A percentile compares a stretch with the other conserved stretches of the same genome.
Evolutionary conservation across 2,329 filamentous ascomycete species (phyloP).

Genomic region (Ceratocystis alfenasii): DNA sequence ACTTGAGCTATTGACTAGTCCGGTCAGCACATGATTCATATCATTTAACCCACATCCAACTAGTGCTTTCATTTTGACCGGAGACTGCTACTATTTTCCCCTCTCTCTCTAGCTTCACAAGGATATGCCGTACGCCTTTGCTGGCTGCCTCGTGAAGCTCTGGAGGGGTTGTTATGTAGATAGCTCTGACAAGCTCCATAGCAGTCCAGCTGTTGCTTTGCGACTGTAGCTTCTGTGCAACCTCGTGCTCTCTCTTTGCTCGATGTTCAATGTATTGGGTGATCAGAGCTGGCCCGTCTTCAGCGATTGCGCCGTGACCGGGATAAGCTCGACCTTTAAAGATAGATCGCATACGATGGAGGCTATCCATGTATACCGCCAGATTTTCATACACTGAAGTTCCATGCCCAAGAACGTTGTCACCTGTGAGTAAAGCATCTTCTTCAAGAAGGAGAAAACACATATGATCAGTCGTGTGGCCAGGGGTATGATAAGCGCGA

Average conservation of each 20-base stretch:
- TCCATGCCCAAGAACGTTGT: slow-evolving; percentile 79
- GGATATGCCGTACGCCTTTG: slow-evolving; percentile 61
- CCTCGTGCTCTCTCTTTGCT: slow-evolving; percentile 64
- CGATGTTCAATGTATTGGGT: slow-evolving; percentile 75
- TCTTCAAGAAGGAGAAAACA: slow-evolving; percentile 65
- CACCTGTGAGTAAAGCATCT: slow-evolving; percentile 74
- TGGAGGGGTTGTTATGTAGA: slow-evolving; percentile 71
- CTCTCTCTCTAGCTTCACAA: slow-evolving; percentile 66
- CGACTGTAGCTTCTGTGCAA: slow-evolving; percentile 47
- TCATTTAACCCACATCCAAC: slow-evolving; percentile 2
- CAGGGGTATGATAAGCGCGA: slow-evolving; percentile 47
- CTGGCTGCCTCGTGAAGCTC: slow-evolving; percentile 65
- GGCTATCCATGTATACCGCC: slow-evolving; percentile 51
- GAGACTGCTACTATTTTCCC: slow-evolving; percentile 42
- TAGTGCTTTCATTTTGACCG: neutral
- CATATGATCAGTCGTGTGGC: slow-evolving; percentile 77
- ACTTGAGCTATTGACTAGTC: slow-evolving; percentile 17
- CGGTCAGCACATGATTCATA: slow-evolving; percentile 22
- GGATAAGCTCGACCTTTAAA: slow-evolving; percentile 67
- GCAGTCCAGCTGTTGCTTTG: slow-evolving; percentile 46
- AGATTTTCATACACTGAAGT: slow-evolving; percentile 78
- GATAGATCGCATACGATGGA: slow-evolving; percentile 52
- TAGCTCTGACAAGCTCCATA: slow-evolving; percentile 75
- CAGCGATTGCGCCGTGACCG: slow-evolving; percentile 70
- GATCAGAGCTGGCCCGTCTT: slow-evolving; percentile 60